phyloP scores from a whole-genome alignment of 495 filamentous ascomycete genomes.

The Neurospora terricola region DNA sequence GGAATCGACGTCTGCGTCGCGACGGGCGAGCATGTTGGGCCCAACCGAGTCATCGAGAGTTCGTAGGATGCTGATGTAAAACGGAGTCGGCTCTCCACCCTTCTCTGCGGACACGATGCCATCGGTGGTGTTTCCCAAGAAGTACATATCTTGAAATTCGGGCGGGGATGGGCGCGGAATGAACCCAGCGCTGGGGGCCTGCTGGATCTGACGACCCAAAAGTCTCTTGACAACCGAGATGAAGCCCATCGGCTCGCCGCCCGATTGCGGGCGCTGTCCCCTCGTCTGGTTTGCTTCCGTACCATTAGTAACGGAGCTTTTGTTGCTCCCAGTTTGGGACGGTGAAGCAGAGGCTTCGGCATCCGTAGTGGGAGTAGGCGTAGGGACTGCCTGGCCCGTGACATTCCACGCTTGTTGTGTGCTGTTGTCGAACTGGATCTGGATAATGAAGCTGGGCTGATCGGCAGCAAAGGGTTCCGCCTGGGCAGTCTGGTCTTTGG shows the following conservation, averaged over 20 bases:
- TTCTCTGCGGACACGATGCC: slow-evolving; percentile 45
- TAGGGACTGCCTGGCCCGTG: slow-evolving; percentile 21
- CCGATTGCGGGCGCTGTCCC: neutral
- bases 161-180: slow-evolving; percentile 38
- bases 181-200: neutral
- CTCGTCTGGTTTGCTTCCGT: neutral
- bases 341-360: slow-evolving; percentile 13
- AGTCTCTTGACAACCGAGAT: neutral
- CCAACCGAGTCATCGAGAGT: slow-evolving; percentile 23
- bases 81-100: slow-evolving; percentile 58
- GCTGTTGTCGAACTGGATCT: slow-evolving; percentile 72
- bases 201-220: neutral
- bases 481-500: slow-evolving; percentile 57
- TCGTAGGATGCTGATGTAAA: slow-evolving; percentile 48
- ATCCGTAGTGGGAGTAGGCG: slow-evolving; percentile 5
- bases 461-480: slow-evolving; percentile 49
- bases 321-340: slow-evolving; percentile 14
- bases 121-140: slow-evolving; percentile 81
- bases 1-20: slow-evolving; percentile 9
- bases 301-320: slow-evolving; percentile 8
- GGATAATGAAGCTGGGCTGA: slow-evolving; percentile 67
- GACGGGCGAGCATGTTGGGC: slow-evolving; percentile 25
- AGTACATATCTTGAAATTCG: slow-evolving; percentile 55
- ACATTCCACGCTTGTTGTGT: slow-evolving; percentile 40
- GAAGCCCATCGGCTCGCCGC: neutral